Conservation (phyloP, 2,329 filamentous ascomycete genomes). For the Fusarium foetens region DNA sequence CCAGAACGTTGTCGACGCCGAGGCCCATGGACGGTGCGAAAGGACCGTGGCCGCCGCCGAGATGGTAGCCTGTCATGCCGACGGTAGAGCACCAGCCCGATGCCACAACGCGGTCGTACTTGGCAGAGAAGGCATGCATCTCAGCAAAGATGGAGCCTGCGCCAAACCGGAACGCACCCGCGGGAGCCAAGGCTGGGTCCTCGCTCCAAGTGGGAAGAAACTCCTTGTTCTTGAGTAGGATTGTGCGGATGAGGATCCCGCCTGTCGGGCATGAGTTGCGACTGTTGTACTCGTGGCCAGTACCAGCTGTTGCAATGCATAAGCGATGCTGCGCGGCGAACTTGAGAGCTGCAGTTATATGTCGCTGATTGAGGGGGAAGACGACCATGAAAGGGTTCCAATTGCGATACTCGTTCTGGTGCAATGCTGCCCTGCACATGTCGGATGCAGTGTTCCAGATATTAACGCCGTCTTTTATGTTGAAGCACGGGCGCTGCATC, state of each 20-base stretch:
- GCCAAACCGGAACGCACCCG: background rate
- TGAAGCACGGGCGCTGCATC: background rate
- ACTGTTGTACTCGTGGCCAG: slow-evolving; percentile 6
- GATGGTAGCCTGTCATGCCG: background rate
- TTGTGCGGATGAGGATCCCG: slow-evolving; percentile 3
- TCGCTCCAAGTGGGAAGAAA: background rate
- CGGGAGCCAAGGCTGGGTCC: background rate
- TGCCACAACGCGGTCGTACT: background rate
- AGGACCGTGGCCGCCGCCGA: slow-evolving; percentile 1
- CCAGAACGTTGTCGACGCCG: background rate
- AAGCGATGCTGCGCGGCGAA: background rate
- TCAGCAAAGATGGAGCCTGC: background rate
- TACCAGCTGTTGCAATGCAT: background rate
- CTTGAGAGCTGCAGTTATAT: background rate
- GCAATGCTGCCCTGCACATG: slow-evolving; percentile 1
- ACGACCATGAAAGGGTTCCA: slow-evolving; percentile 4
- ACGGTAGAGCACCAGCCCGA: slow-evolving; percentile 6
- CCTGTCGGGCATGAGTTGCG: slow-evolving; percentile 7
- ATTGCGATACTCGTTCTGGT: background rate
- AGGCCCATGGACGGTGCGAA: slow-evolving; percentile 12
- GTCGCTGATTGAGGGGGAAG: background rate
- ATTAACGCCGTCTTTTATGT: rapidly evolving
- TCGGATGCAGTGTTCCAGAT: background rate
- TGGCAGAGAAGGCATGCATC: background rate
- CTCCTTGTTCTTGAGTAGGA: background rate